Evolutionary conservation across 495 filamentous ascomycete genomes (phyloP), one percentile per base, ranked within the genome.

Genomic region (Lophium mytilinum): DNA sequence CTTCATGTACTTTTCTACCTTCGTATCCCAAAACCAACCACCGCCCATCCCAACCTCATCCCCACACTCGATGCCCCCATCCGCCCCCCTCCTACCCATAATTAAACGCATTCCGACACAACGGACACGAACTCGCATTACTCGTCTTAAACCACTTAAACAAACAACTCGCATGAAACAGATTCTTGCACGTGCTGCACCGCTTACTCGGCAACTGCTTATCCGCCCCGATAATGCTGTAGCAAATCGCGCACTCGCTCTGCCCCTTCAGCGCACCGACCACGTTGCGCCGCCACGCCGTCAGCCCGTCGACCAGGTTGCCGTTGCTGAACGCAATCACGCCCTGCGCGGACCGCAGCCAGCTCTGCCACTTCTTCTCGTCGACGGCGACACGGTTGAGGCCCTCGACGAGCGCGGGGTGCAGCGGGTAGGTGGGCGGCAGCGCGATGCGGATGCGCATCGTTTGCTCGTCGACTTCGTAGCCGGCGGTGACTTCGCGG

Each of bases 91-190:
- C 1, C 58, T 65, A 72, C 30, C 52, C 62, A 61, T 86, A 90
- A 53, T 86, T 82, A 68, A 94, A 93, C 36, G 84, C 80, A 69
- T 90, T 93, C 56, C 90, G 75, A 71, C 92, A 97, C 55, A 97
- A 75, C 49, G 92, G 91, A 69, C 92, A 98, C 51, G 82, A 90
- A 64, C 84, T 90, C 64, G 85, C 82, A 70, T 89, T 91, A 66
- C 89, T 94, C 66, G 81, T 91, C 79, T 87, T 85, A 76, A 98
- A 96, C 92, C 92, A 98, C 69, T 89, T 89, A 75, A 85, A 92
- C 69, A 98, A 72, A 74, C 92, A 98, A 6, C 81, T 78, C 5
- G 83, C 80, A 72, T 99, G 94, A 75, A 96, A 99, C 52, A 85
- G 73, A 72, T 99, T 89, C 75, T 90, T 91, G 77, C 94, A 99